Evolutionary conservation across 371 early-diverging fungal genomes (phyloP), one percentile per base, ranked within the genome.

Genomic region (Lichtheimia hyalospora): DNA sequence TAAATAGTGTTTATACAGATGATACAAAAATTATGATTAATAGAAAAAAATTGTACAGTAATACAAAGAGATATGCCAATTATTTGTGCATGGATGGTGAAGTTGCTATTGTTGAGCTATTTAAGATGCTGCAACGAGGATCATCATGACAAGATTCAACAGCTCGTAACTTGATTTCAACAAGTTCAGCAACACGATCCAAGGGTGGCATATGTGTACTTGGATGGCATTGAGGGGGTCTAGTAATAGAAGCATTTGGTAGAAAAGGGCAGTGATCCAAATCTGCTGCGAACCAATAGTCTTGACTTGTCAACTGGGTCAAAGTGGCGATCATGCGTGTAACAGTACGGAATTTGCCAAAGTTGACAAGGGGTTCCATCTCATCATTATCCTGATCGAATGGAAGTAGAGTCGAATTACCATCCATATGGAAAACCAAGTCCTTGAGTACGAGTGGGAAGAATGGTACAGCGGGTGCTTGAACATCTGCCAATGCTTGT

Each of bases 371-470:
- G 15, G 28, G 25, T 34, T 34, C 34, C 34, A 6, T 34, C 10
- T 8, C 10, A 7, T 1, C 27, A 27, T 27, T 3, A 2, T 10
- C 10, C 0, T 34, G 48, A 18, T 61, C 46, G 10, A 28, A 23
- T 23, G 25, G 24, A 14, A 40, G 59, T 8, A 42, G 15, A 14
- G 69, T 73, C 12, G 73, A 54, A 34, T 75, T 77, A 3, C 74
- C 74, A 43, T 81, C 81, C 41, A 73, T 67, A n/a, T 69, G 67
- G 50, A 81, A 81, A 0, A 71, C 69, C 6, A 73, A 43, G 42
- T 81, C 81, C 53, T 81, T 81, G 41, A 77, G 66, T 2, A 77
- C 67, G 7, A 81, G 60, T 2, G 81, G 81, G 24, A 81, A 68
- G 52, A 81, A 81, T 0, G 75, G 72, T 1, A 58, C 51, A 0